Conservation (phyloP, 2,329 filamentous ascomycete genomes). For the Beauveria bassiana region DNA sequence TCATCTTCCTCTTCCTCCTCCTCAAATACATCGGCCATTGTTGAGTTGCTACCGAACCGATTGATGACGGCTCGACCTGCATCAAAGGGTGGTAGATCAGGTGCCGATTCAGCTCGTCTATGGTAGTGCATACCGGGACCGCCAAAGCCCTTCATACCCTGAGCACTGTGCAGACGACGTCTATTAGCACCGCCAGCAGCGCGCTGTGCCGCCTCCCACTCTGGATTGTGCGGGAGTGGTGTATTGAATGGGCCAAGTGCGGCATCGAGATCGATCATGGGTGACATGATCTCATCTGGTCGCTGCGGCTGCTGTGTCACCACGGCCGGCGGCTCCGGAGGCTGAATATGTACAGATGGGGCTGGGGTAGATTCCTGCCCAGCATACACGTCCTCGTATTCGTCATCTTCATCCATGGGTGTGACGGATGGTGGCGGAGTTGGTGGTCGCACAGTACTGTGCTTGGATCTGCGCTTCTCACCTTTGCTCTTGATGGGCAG, state of each 20-base stretch:
- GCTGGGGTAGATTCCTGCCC: slow-evolving; percentile 8
- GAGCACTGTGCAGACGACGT: slow-evolving; percentile 69
- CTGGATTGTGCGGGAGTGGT: slow-evolving; percentile 53
- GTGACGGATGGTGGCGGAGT: slow-evolving; percentile 36
- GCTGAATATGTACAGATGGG: slow-evolving; percentile 19
- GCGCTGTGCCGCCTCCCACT: slow-evolving; percentile 60
- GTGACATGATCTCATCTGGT: slow-evolving; percentile 57
- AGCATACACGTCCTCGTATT: slow-evolving; percentile 21
- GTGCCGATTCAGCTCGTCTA: slow-evolving; percentile 70
- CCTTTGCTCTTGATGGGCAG: slow-evolving; percentile 55
- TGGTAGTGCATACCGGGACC: slow-evolving; percentile 70
- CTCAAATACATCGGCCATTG: slow-evolving; percentile 82
- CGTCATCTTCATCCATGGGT: slow-evolving; percentile 22
- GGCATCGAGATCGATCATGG: slow-evolving; percentile 89
- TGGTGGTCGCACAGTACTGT: slow-evolving; percentile 31
- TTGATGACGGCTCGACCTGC: slow-evolving; percentile 47
- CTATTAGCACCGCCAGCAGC: slow-evolving; percentile 46
- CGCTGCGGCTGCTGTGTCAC: slow-evolving; percentile 23
- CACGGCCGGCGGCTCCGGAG: slow-evolving; percentile 29
- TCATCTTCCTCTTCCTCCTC: slow-evolving; percentile 62
- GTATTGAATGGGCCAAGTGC: slow-evolving; percentile 90
- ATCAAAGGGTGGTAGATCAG: slow-evolving; percentile 71
- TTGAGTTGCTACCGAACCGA: slow-evolving; percentile 57
- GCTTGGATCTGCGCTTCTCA: slow-evolving; percentile 34
- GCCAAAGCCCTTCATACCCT: slow-evolving; percentile 59